Base-by-base conservation (phyloP, 2,329 filamentous ascomycete genomes). In the Aspergillus tanneri region DNA sequence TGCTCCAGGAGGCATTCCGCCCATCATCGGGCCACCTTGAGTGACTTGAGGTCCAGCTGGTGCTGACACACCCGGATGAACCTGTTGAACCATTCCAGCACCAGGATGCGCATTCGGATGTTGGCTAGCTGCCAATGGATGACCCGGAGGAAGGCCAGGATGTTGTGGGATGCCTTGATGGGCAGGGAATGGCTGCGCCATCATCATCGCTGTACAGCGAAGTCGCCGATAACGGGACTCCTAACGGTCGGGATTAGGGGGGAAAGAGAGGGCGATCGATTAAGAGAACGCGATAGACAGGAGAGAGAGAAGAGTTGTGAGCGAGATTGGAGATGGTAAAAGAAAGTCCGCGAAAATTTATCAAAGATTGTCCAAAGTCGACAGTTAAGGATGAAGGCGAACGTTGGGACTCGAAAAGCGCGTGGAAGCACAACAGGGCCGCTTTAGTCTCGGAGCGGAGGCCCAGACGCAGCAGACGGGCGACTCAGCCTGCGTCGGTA, bases 21-120 rank as follows among this genome's bases (percentile, higher is more conserved):
- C 73, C 75, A 85, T 82, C 80, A 84, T 83, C 19, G 79, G 80
- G n/a, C 78, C 78, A 39, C 79, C 75, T 62, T 84, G 82, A 54
- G 73, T 81, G 47, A 81, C 81, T 54, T 82, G 80, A 41, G 81
- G 80, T 19, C 75, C 79, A 54, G 75, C 75, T 21, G 80, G 79
- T 23, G 74, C 79, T 44, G 82, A 83, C 28, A 83, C 81, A 46
- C 80, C 80, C 43, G 78, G 79, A 57, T 82, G 79, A 75, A 84
- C 82, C 59, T 75, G 78, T 66, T 80, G 81, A 43, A 74, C 71
- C 71, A 77, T 77, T 30, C 66, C 71, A 28, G 66, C 65, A 10
- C 68, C 71, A 10, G 78, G 79, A 50, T 74, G 81, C 56, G 80
- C 77, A 52, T 78, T 81, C 39, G 78, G 79, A 59, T 79, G 78